Percentiles rank a stretch among this genome's conserved stretches.
phyloP scores from a whole-genome alignment of 2,329 filamentous ascomycete genomes.

The Penicillium sp. region DNA sequence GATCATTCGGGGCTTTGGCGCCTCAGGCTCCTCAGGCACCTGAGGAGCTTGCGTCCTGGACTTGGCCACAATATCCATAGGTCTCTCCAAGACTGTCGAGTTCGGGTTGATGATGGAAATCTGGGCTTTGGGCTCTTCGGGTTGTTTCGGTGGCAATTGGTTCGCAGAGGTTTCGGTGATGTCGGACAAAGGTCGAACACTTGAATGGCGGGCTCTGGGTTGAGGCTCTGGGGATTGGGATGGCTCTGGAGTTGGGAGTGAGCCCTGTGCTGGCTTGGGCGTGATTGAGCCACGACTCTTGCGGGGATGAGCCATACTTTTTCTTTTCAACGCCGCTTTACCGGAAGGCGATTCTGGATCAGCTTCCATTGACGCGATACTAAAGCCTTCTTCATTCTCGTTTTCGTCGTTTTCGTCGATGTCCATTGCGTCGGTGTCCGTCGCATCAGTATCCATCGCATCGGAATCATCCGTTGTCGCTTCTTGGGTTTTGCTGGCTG shows the following conservation, averaged over 20 bases:
- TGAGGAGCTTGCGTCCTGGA: conserved; percentile 68
- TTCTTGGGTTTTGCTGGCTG: conserved; percentile 40
- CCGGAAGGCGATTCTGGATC: conserved; percentile 57
- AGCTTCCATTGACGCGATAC: conserved; percentile 39
- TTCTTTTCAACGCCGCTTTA: conserved; percentile 66
- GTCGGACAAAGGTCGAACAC: conserved; percentile 65
- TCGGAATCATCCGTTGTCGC: conserved; percentile 54
- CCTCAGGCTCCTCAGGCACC: conserved; percentile 68
- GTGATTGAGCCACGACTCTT: conserved; percentile 45
- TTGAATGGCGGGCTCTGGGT: conserved; percentile 40
- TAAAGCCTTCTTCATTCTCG: conserved; percentile 29
- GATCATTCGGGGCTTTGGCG: conserved; percentile 81
- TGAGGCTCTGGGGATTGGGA: conserved; percentile 55
- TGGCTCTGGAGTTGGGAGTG: conserved; percentile 50
- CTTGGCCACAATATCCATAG: conserved; percentile 91
- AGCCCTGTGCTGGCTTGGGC: conserved; percentile 40
- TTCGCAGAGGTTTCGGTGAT: conserved; percentile 69
- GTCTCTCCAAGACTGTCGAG: conserved; percentile 76
- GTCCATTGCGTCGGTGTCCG: conserved; percentile 51
- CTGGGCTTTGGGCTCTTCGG: conserved; percentile 48
- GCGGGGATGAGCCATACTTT: conserved; percentile 53
- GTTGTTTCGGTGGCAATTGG: conserved; percentile 51
- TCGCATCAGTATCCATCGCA: conserved; percentile 55
- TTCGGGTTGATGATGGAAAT: conserved; percentile 68
- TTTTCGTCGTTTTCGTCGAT: conserved; percentile 37